A percentile compares a stretch with the other conserved stretches of the same genome.
Conservation (phyloP, 1,284 basidiomycete species). For the Microbotryomycetes sp. region DNA sequence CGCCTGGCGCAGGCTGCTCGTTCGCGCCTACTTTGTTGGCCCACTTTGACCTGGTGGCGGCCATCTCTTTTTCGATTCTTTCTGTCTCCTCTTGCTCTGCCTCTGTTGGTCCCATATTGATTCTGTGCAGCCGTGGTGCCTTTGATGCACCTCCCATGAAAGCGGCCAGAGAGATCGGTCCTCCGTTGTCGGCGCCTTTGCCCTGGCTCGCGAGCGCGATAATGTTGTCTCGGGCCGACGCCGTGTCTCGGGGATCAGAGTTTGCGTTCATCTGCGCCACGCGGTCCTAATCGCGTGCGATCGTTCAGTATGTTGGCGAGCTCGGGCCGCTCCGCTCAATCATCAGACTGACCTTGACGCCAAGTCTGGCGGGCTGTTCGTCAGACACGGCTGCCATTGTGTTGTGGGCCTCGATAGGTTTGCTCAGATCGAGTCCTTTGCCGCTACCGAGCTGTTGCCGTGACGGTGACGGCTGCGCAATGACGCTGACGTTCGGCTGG, state of each 20-base stretch:
- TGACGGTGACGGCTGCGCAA: not conserved
- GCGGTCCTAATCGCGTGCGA: not conserved
- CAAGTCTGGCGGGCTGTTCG: not conserved
- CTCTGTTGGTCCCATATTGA: constrained; percentile 18
- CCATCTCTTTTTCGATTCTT: constrained; percentile 26
- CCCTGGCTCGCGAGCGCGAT: constrained; percentile 6
- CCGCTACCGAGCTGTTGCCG: not conserved
- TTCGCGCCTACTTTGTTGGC: not conserved
- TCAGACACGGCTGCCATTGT: not conserved
- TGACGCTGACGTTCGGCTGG: not conserved
- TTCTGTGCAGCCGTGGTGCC: constrained; percentile 12
- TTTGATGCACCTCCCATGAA: constrained; percentile 26
- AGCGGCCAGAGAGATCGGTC: constrained; percentile 15
- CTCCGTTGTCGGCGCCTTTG: not conserved
- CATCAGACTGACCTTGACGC: not conserved
- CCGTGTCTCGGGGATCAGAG: constrained; percentile 14
- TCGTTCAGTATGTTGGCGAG: not conserved
- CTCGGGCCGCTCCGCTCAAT: not conserved
- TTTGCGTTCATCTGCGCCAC: not conserved
- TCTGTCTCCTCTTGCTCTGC: constrained; percentile 23
- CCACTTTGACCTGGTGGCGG: constrained; percentile 14
- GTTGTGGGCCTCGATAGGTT: not conserved
- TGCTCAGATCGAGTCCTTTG: constrained; percentile 8
- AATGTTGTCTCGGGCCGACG: constrained; percentile 25
- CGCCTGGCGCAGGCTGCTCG: not conserved